A percentile compares a stretch with the other conserved stretches of the same genome.
These are phyloP conservation scores for Populus davidiana DNA, from an alignment of 345 rosid genomes.

Conservation along the genomic window DNA sequence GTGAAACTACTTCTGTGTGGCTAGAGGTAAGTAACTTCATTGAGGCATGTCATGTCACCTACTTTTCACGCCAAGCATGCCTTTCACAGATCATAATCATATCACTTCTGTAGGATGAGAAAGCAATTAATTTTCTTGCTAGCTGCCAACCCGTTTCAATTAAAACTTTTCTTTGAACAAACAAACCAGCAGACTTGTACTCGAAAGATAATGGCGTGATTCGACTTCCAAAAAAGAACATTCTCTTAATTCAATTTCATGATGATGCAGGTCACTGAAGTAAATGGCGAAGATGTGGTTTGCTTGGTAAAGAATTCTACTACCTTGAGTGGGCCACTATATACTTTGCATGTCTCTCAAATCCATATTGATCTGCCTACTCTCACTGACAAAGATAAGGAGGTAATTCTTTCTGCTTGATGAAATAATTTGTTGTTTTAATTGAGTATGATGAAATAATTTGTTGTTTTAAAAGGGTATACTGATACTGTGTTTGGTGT, in stretches of 20 bases:
- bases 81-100: not conserved
- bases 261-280: conserved; percentile 45
- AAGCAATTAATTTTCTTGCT: conserved; percentile 3
- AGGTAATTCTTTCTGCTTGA: conserved; percentile 31
- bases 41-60: not conserved
- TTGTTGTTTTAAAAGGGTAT: not conserved
- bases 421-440: not conserved
- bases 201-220: not conserved
- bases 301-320: conserved; percentile 66
- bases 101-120: not conserved
- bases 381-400: conserved; percentile 56
- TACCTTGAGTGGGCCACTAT: conserved; percentile 48
- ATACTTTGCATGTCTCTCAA: conserved; percentile 69
- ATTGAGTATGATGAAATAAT: not conserved
- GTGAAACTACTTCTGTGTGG: conserved; percentile 70
- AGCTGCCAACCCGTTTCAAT: not conserved
- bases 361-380: conserved; percentile 61
- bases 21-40: conserved; percentile 48
- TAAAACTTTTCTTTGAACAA: not conserved
- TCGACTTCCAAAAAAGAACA: not conserved
- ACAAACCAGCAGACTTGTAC: not conserved
- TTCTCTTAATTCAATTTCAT: conserved; percentile 8
- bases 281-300: conserved; percentile 61
- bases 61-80: not conserved
- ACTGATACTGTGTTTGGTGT: not conserved